Base-by-base conservation (phyloP, 2,329 filamentous ascomycete genomes). In the Parastagonospora nodorum region DNA sequence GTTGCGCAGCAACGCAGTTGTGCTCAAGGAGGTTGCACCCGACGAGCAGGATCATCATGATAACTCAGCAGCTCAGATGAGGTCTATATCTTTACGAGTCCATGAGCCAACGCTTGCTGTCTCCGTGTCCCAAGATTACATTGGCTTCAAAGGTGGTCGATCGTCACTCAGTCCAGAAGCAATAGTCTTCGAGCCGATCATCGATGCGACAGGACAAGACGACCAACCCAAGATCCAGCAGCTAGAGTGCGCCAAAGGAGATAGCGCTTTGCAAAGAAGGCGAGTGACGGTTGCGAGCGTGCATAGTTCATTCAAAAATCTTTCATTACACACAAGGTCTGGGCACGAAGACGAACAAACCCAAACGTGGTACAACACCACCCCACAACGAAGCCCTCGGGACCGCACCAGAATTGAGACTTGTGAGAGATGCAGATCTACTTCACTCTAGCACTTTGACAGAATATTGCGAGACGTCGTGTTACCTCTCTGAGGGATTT, bases 161-260 rank as follows among this genome's bases (percentile, higher is more conserved):
- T 60, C 59, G 2, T 16, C 33, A 8, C 53, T 69, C 14, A 64
- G 58, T 33, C 59, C 68, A 1, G 54, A 53, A 14, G 69, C 69
- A 32, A 45, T 51, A 10, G 48, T 47, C 7, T 72, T 73, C 37
- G 41, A 64, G 43, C 64, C 68, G 2, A 50, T 37, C 36, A 32
- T 27, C 10, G 38, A 14, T 6, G 35, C 47, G 32, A 45, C 28
- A 15, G n/a, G 19, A 16, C 39, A 47, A 3, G 38, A 53, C 16
- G 8, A 42, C 42, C 15, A 32, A 39, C 33, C 19, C 37, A 6
- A 44, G 2, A 45, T 29, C 14, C 12, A 37, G 6, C n/a, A 19
- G 1, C 14, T 15, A 14, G 31, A 9, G 2, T 12, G 4, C 15
- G 32, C 27, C 7, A 24, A 24, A 24, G 19, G 19, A 24, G 19